Evolutionary conservation across 1,139 yeast genomes (phyloP).

Genomic region (Geotrichum reessii): DNA sequence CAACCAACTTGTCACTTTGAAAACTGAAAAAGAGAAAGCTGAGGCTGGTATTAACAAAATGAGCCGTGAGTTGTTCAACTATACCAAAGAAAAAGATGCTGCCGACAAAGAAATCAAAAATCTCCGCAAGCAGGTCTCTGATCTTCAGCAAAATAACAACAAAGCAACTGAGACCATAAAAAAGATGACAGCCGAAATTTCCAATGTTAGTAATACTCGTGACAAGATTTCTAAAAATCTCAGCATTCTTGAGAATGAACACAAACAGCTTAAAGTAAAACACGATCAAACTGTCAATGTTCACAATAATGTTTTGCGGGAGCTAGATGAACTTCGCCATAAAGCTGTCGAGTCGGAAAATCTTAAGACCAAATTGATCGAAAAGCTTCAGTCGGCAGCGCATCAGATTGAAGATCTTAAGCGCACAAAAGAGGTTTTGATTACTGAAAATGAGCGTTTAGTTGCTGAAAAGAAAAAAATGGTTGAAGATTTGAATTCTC

Average conservation of each 20-base stretch:
- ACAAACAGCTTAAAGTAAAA: conserved; percentile 10
- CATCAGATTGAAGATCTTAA: conserved; percentile 28
- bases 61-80: conserved; percentile 71
- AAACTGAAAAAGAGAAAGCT: conserved; percentile 56
- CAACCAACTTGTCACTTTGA: conserved; percentile 39
- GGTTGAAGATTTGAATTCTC: conserved; percentile 16
- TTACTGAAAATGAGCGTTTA: conserved; percentile 22
- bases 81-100: conserved; percentile 56
- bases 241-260: conserved; percentile 17
- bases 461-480: conserved; percentile 20
- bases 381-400: conserved; percentile 32
- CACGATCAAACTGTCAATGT: conserved; percentile 6
- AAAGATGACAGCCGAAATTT: conserved; percentile 21
- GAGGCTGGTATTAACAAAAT: conserved; percentile 88
- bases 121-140: conserved; percentile 25
- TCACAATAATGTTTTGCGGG: conserved; percentile 17
- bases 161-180: conserved; percentile 17
- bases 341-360: conserved; percentile 28
- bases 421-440: conserved; percentile 20
- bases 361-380: conserved; percentile 30
- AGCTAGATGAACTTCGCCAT: conserved; percentile 24
- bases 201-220: conserved; percentile 11
- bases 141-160: conserved; percentile 22
- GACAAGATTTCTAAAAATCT: conserved; percentile 18
- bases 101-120: conserved; percentile 43